phyloP scores from a whole-genome alignment of 805 yeast species.

The Metschnikowia bowlesiae region DNA sequence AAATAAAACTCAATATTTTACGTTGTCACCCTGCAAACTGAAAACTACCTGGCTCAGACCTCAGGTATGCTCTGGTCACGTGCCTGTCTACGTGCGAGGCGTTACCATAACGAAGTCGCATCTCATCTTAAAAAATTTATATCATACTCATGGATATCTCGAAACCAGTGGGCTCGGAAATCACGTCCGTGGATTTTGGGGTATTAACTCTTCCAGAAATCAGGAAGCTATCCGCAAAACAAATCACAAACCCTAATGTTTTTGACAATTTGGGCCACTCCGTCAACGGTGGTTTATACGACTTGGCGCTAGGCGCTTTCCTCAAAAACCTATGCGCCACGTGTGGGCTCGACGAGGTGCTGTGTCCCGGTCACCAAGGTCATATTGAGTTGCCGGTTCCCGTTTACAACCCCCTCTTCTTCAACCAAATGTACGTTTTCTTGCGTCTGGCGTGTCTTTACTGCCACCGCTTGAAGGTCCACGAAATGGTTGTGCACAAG shows the following conservation, averaged over 20 bases:
- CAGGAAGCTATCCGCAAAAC: constrained; percentile 84
- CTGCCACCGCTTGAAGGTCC: constrained; percentile 82
- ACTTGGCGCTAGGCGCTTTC: constrained; percentile 93
- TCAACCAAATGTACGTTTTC: constrained; percentile 82
- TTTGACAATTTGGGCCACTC: constrained; percentile 97
- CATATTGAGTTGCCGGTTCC: constrained; percentile 96
- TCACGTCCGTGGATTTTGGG: constrained; percentile 87
- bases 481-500: constrained; percentile 64
- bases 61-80: background rate
- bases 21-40: too few relatives aligned
- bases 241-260: constrained; percentile 92
- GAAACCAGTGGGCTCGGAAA: constrained; percentile 93
- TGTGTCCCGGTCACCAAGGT: constrained; percentile 98
- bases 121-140: constrained; percentile 9
- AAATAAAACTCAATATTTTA: too few relatives aligned
- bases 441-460: constrained; percentile 82
- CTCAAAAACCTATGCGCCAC: constrained; percentile 84
- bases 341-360: constrained; percentile 90
- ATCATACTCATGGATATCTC: constrained; percentile 79
- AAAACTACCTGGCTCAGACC: too few relatives aligned
- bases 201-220: constrained; percentile 79
- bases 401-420: constrained; percentile 90
- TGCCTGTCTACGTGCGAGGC: background rate
- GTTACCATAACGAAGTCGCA: constrained; percentile 5
- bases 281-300: constrained; percentile 87